Evolutionary conservation across 768 basidiomycete genomes (phyloP).

Genomic region (Hygrophorus pudorinus): DNA sequence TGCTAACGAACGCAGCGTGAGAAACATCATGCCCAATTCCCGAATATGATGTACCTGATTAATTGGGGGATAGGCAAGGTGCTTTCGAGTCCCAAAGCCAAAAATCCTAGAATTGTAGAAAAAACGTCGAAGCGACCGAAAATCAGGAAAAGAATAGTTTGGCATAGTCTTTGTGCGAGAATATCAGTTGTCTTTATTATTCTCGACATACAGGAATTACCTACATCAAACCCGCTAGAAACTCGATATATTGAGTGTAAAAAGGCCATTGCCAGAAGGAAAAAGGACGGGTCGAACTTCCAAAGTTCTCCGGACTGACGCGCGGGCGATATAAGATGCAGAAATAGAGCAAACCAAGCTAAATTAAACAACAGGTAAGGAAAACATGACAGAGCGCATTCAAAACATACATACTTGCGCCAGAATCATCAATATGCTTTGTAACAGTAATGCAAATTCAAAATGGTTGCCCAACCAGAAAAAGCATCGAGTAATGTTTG

Average conservation of each 20-base stretch:
- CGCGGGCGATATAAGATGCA: conserved; percentile 65
- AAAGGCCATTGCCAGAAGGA: conserved; percentile 82
- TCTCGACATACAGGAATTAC: not conserved
- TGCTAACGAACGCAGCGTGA: conserved; percentile 32
- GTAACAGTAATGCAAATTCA: conserved; percentile 67
- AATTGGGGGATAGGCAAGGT: conserved; percentile 82
- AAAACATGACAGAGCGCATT: conserved; percentile 10
- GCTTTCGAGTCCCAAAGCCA: conserved; percentile 76
- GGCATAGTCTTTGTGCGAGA: conserved; percentile 36
- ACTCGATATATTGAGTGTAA: conserved; percentile 75
- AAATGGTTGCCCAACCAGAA: conserved; percentile 84
- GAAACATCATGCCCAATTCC: conserved; percentile 1
- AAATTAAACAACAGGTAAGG: conserved; percentile 1
- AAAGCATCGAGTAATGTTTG: conserved; percentile 84
- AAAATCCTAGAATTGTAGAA: conserved; percentile 57
- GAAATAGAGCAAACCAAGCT: conserved; percentile 76
- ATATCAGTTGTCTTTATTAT: conserved; percentile 16
- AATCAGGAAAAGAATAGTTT: conserved; percentile 67
- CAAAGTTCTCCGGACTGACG: conserved; percentile 47
- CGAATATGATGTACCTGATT: conserved; percentile 41
- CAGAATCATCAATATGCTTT: conserved; percentile 78
- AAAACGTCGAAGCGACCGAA: conserved; percentile 54
- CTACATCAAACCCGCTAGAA: conserved; percentile 71
- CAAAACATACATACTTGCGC: conserved; percentile 51
- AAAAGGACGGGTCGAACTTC: conserved; percentile 53